phyloP scores from a whole-genome alignment of 2,329 filamentous ascomycete genomes.

The Fusarium sp. region DNA sequence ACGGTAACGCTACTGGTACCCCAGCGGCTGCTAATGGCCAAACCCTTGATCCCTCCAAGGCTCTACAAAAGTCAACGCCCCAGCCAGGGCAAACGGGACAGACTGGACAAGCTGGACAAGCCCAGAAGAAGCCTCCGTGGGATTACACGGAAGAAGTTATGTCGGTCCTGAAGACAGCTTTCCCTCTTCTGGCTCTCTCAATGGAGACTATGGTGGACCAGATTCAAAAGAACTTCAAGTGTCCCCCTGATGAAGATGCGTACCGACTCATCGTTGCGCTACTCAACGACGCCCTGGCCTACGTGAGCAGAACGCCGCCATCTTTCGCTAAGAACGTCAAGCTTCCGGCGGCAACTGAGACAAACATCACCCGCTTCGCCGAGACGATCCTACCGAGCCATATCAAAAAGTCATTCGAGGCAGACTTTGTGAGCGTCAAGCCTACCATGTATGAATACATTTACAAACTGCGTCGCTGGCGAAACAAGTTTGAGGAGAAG shows the following conservation, averaged over 20 bases:
- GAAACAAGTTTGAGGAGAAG: constrained; percentile 98
- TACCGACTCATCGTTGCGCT: constrained; percentile 97
- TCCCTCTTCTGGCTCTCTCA: constrained; percentile 91
- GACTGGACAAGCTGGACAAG: constrained; percentile 48
- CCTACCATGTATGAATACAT: constrained; percentile 99
- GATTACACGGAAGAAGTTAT: constrained; percentile 96
- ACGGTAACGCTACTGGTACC: constrained; percentile 40
- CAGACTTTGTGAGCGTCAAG: constrained; percentile 94
- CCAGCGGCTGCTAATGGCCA: constrained; percentile 43
- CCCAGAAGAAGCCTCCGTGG: constrained; percentile 84
- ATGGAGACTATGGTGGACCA: constrained; percentile 99
- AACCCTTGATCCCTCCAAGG: constrained; percentile 39
- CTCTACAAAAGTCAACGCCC: constrained; percentile 31
- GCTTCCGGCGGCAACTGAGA: constrained; percentile 87
- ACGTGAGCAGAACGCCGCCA: constrained; percentile 85
- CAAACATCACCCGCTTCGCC: constrained; percentile 95
- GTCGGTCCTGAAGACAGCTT: constrained; percentile 94
- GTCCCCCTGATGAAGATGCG: constrained; percentile 96
- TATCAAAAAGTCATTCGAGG: constrained; percentile 95
- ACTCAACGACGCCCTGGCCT: constrained; percentile 92
- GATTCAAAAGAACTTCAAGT: constrained; percentile 99
- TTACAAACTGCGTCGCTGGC: constrained; percentile 93
- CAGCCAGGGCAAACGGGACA: constrained; percentile 38
- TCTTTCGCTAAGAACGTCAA: constrained; percentile 93
- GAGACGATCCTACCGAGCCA: constrained; percentile 95